A percentile compares a stretch with the other conserved stretches of the same genome.
Conservation (phyloP, 495 filamentous ascomycete genomes). For the Daldinia grandis region DNA sequence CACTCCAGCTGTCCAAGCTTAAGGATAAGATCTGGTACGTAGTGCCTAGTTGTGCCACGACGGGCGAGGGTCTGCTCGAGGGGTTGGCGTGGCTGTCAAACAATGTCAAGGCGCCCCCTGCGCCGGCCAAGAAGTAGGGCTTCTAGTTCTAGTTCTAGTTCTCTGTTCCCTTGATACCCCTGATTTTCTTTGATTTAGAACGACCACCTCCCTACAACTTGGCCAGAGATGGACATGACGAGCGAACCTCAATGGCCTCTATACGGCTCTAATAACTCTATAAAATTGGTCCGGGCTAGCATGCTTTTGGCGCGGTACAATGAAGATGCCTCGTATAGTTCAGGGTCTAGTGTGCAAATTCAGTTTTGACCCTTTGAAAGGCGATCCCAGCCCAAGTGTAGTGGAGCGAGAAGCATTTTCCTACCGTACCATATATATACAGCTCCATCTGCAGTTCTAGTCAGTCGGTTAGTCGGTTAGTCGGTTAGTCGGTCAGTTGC, state of each 20-base stretch:
- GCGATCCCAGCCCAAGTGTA: neutral
- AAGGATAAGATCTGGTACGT: conserved; percentile 97
- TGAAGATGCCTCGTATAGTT: conserved; percentile 1
- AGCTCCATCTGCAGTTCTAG: neutral
- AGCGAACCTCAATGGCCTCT: neutral
- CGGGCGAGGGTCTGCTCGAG: conserved; percentile 92
- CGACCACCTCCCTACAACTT: conserved; percentile 5
- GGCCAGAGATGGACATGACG: neutral
- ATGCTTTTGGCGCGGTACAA: conserved; percentile 10
- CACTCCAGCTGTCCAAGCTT: conserved; percentile 81
- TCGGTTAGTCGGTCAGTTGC: neutral
- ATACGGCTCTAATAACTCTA: conserved; percentile 19
- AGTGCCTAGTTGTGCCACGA: conserved; percentile 92
- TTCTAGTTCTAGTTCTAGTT: conserved; percentile 32
- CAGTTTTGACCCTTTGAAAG: neutral
- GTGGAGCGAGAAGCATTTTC: neutral
- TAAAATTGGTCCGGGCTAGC: conserved; percentile 20
- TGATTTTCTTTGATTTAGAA: conserved; percentile 30
- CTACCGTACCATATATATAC: conserved; percentile 3
- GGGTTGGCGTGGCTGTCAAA: conserved; percentile 93
- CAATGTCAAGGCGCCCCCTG: conserved; percentile 82
- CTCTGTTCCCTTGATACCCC: conserved; percentile 37
- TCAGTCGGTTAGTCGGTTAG: no score
- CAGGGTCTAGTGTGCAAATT: conserved; percentile 5
- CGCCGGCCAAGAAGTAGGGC: conserved; percentile 59